Evolutionary conservation across 495 filamentous ascomycete species (phyloP), one percentile per base, ranked within the genome.

Genomic region (Pyrenula massariospora): DNA sequence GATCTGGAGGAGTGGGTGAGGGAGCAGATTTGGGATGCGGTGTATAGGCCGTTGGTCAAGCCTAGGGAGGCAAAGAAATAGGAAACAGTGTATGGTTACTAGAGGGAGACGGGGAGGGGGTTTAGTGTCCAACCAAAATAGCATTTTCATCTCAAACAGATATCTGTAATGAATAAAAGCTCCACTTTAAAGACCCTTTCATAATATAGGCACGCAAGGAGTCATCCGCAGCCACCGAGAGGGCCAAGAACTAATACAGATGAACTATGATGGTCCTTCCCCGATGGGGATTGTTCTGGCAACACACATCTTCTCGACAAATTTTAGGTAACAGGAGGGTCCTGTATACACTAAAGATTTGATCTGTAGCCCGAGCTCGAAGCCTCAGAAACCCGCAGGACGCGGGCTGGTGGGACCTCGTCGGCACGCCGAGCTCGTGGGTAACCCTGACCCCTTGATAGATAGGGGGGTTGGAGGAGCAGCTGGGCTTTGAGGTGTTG

Each of bases 361-460:
- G n/a, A n/a, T n/a, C n/a, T n/a, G n/a, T n/a, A n/a, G n/a, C n/a
- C n/a, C n/a, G n/a, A n/a, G n/a, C n/a, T n/a, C n/a, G n/a, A n/a
- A n/a, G n/a, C n/a, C n/a, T n/a, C n/a, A 86, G 95, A 54, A 98
- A 83, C 84, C 86, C 95, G 60, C 93, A 93, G 57, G 77, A 82
- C 10, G 93, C 92, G 20, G 91, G 87, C 61, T 98, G 92, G 73
- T 90, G 31, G 15, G 31, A 42, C 15, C 31, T 42, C 31, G 31
- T 42, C 31, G 31, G 31, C 8, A 8, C 8, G 15, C 8, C 31
- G 31, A 42, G 31, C 31, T 42, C 31, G 31, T 42, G 31, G 31
- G n/a, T n/a, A n/a, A n/a, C n/a, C n/a, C n/a, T n/a, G n/a, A n/a
- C n/a, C n/a, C n/a, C n/a, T n/a, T n/a, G n/a, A n/a, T n/a, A n/a